phyloP scores from a whole-genome alignment of 2,329 filamentous ascomycete species.

The Lomentospora prolificans region DNA sequence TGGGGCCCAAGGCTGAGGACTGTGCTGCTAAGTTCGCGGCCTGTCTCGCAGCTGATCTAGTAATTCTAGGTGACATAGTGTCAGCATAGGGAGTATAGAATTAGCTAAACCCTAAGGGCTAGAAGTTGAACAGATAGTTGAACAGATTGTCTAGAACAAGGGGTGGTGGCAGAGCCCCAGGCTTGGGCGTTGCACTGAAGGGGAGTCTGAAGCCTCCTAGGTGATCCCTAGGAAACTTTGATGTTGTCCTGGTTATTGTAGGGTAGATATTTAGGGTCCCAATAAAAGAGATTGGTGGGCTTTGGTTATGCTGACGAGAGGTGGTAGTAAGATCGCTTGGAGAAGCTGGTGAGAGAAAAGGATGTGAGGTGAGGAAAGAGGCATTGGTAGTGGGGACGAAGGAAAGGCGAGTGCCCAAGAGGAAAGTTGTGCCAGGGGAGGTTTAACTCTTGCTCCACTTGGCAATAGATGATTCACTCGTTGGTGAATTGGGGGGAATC shows the following conservation, averaged over 20 bases:
- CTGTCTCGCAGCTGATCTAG: constrained; percentile 88
- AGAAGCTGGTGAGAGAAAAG: background rate
- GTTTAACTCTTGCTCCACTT: background rate
- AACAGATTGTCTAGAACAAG: background rate
- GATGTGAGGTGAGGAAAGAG: background rate
- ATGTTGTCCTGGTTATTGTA: background rate
- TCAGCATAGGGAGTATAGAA: constrained; percentile 2
- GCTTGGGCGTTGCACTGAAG: too few relatives aligned
- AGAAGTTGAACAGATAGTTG: background rate
- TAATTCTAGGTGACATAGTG: constrained; percentile 94
- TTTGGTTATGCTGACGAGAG: too few relatives aligned
- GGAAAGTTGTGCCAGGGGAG: background rate
- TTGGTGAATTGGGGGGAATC: background rate
- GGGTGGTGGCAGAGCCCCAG: background rate
- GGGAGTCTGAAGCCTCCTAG: too few relatives aligned
- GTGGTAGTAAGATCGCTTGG: too few relatives aligned
- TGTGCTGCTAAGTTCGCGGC: constrained; percentile 54
- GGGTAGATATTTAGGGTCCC: background rate
- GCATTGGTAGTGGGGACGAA: background rate
- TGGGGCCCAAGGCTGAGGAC: constrained; percentile 25
- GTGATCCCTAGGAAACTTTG: background rate
- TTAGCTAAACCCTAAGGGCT: background rate
- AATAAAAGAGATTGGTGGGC: too few relatives aligned
- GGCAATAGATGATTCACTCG: background rate
- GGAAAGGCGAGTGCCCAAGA: background rate